phyloP scores from a whole-genome alignment of 768 basidiomycete genomes.

The Collybia sp. region DNA sequence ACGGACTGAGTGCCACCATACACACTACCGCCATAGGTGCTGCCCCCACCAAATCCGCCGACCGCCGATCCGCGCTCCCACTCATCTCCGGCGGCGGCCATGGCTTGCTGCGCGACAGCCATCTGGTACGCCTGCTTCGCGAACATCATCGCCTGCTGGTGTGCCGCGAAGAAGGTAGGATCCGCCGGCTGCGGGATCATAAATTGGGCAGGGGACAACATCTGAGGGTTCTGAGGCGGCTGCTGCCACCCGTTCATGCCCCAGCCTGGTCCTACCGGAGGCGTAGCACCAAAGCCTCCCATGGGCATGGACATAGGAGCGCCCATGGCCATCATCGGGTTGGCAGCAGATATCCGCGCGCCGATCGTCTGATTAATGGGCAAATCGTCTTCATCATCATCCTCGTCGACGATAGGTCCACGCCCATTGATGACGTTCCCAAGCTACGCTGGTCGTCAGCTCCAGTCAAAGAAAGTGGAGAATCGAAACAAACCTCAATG shows the following conservation, averaged over 20 bases:
- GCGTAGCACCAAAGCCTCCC: constrained; percentile 12
- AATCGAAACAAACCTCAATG: constrained; percentile 62
- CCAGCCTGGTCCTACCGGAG: constrained; percentile 14
- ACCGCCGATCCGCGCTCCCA: constrained; percentile 78
- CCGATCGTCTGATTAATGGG: constrained; percentile 40
- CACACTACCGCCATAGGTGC: constrained; percentile 39
- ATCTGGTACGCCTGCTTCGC: constrained; percentile 90
- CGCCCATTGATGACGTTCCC: constrained; percentile 86
- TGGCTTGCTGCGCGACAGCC: constrained; percentile 87
- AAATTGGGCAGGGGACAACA: constrained; percentile 37
- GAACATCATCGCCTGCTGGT: constrained; percentile 82
- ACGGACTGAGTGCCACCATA: constrained; percentile 29
- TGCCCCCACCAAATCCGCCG: constrained; percentile 38
- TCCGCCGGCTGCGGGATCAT: constrained; percentile 45
- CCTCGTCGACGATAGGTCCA: constrained; percentile 53
- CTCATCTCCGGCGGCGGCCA: constrained; percentile 84
- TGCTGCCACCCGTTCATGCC: constrained; percentile 15
- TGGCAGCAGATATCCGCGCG: constrained; percentile 35
- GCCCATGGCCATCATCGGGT: constrained; percentile 40
- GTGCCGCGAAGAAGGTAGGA: constrained; percentile 61
- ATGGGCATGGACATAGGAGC: constrained; percentile 30
- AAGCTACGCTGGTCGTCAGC: constrained; percentile 40
- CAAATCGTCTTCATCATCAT: constrained; percentile 45
- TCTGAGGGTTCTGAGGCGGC: constrained; percentile 23
- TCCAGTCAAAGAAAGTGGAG: constrained; percentile 2